Evolutionary conservation across 2,329 filamentous ascomycete genomes (phyloP).

Genomic region (Colletotrichum sp.): DNA sequence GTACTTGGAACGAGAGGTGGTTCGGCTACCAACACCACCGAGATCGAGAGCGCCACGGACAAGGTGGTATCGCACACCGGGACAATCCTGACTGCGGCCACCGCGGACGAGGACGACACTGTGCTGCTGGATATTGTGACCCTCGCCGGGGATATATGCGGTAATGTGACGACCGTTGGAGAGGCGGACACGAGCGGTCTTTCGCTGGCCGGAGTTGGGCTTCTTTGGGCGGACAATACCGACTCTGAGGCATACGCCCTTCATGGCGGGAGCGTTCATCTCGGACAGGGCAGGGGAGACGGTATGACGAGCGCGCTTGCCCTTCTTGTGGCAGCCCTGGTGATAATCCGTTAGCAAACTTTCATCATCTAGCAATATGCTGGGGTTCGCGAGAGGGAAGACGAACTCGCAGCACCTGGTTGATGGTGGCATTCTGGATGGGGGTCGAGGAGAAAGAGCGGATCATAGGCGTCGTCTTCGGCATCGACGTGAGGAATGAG

Average conservation of each 20-base stretch:
- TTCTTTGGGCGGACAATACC: constrained; percentile 97
- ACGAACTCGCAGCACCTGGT: constrained; percentile 69
- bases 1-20: constrained; percentile 91
- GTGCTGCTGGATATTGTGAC: constrained; percentile 99
- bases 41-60: constrained; percentile 91
- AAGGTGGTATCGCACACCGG: constrained; percentile 95
- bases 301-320: constrained; percentile 82
- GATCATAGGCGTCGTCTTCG: constrained; percentile 22
- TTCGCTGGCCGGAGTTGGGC: constrained; percentile 96
- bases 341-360: neutral
- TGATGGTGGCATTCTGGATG: constrained; percentile 66
- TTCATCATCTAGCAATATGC: neutral
- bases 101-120: constrained; percentile 96
- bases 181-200: constrained; percentile 89
- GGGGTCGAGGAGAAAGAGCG: constrained; percentile 64
- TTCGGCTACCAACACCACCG: constrained; percentile 86
- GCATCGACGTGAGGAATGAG: constrained; percentile 19
- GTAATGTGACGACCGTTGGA: constrained; percentile 87
- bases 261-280: constrained; percentile 77
- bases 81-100: constrained; percentile 94
- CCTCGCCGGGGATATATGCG: constrained; percentile 95
- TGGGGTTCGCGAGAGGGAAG: neutral
- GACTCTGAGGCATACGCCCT: constrained; percentile 95
- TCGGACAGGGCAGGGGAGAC: constrained; percentile 83
- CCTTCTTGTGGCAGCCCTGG: constrained; percentile 73